A percentile compares a stretch with the other conserved stretches of the same genome.
Evolutionary conservation across 169 alveolate species (phyloP).

Genomic region (Cryptosporidium parvum): DNA sequence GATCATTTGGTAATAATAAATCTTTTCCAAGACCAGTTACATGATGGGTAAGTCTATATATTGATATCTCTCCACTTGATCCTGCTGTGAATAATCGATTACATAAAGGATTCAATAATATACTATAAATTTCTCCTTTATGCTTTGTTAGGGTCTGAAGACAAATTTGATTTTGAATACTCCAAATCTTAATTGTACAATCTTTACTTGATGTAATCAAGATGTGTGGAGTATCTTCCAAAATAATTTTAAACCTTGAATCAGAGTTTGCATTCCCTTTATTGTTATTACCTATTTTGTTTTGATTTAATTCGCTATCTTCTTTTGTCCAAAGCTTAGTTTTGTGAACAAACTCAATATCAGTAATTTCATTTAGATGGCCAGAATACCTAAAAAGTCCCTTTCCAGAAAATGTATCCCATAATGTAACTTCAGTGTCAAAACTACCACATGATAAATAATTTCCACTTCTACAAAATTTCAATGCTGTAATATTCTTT

Average conservation of each 20-base stretch:
- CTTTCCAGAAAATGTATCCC: conserved; percentile 87
- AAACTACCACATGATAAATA: conserved; percentile 86
- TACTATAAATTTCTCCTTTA: conserved; percentile 82
- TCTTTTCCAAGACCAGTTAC: conserved; percentile 58
- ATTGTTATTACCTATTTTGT: background rate
- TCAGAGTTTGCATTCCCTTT: background rate
- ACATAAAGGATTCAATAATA: conserved; percentile 40
- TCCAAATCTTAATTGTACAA: conserved; percentile 89
- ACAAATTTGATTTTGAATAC: conserved; percentile 84
- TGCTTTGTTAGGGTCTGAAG: conserved; percentile 87
- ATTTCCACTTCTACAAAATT: conserved; percentile 78
- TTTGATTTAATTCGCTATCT: background rate
- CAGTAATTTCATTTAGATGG: conserved; percentile 86
- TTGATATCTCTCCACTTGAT: conserved; percentile 73
- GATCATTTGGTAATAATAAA: conserved; percentile 46
- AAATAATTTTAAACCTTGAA: conserved; percentile 5
- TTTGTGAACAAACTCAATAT: conserved; percentile 65
- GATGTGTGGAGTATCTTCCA: conserved; percentile 76
- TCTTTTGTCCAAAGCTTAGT: conserved; percentile 32
- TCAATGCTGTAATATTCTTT: conserved; percentile 78
- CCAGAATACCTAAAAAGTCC: conserved; percentile 87
- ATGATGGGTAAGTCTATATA: conserved; percentile 77
- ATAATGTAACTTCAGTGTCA: conserved; percentile 87
- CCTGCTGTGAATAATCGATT: conserved; percentile 75
- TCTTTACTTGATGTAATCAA: conserved; percentile 87